These are phyloP conservation scores for Dioscorea zingiberensis DNA, from an alignment of 106 monocot genomes.

Conservation along the genomic window DNA sequence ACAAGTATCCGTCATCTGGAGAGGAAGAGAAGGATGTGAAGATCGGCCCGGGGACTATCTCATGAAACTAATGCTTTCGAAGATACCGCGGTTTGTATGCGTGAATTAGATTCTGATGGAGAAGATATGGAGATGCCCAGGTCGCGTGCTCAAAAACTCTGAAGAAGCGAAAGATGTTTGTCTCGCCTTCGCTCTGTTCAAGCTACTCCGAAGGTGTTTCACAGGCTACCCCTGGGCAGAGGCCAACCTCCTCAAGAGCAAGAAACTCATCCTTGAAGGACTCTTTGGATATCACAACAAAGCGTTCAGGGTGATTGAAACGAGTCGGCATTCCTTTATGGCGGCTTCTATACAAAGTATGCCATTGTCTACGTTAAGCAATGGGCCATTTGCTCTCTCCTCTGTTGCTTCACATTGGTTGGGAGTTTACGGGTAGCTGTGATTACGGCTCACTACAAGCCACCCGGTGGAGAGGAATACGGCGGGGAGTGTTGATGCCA, in stretches of 20 bases:
- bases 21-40: background rate
- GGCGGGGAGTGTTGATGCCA: too few relatives aligned
- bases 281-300: background rate
- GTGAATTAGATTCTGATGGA: too few relatives aligned
- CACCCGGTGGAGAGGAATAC: too few relatives aligned
- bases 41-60: background rate
- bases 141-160: background rate
- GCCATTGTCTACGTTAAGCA: too few relatives aligned
- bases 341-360: conserved; percentile 12
- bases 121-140: conserved; percentile 4
- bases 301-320: conserved; percentile 6
- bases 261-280: conserved; percentile 1
- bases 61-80: background rate
- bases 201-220: conserved; percentile 9
- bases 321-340: conserved; percentile 12
- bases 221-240: conserved; percentile 1
- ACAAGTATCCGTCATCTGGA: background rate
- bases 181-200: conserved; percentile 30
- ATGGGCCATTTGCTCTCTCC: too few relatives aligned
- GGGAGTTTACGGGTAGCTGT: too few relatives aligned
- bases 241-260: background rate
- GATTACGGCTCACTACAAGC: too few relatives aligned
- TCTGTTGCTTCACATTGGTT: too few relatives aligned
- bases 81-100: background rate
- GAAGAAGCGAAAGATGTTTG: conserved; percentile 10